Conservation (phyloP, 148 eudicot genomes). For the Rhododendron simsii region DNA sequence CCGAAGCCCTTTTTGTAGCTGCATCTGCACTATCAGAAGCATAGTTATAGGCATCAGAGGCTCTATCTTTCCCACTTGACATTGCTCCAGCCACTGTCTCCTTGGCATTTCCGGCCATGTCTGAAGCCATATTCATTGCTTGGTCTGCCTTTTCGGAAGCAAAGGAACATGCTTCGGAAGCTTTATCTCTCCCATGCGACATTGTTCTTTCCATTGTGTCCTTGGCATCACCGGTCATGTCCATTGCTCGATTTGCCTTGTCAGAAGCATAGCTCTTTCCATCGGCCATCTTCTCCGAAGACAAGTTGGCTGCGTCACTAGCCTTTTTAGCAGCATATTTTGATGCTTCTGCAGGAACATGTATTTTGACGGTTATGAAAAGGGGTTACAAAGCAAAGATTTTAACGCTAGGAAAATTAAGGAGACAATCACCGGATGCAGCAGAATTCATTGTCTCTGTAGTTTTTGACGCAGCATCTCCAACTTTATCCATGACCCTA, state of each 20-base stretch:
- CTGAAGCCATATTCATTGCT: conserved; percentile 9
- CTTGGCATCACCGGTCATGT: conserved; percentile 14
- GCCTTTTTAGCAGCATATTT: conserved; percentile 31
- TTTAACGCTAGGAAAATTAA: background rate
- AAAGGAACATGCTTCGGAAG: background rate
- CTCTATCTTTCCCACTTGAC: conserved; percentile 5
- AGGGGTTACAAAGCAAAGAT: too few relatives aligned
- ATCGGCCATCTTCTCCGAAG: conserved; percentile 13
- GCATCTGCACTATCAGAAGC: conserved; percentile 4
- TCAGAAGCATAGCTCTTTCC: conserved; percentile 8
- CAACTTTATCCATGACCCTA: conserved; percentile 15
- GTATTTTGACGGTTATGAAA: background rate
- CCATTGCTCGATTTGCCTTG: conserved; percentile 10
- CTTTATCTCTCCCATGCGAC: conserved; percentile 15
- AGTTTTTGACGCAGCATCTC: conserved; percentile 27
- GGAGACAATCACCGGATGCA: conserved; percentile 25
- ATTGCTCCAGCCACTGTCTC: background rate
- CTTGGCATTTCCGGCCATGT: background rate
- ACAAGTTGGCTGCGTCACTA: conserved; percentile 14
- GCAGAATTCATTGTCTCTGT: conserved; percentile 24
- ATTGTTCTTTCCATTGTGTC: background rate
- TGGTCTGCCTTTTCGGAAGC: conserved; percentile 5
- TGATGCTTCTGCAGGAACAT: conserved; percentile 21
- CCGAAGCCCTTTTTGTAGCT: background rate
- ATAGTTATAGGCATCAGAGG: conserved; percentile 6